Evolutionary conservation across 2,329 filamentous ascomycete species (phyloP).

Genomic region (Corynespora cassiicola): DNA sequence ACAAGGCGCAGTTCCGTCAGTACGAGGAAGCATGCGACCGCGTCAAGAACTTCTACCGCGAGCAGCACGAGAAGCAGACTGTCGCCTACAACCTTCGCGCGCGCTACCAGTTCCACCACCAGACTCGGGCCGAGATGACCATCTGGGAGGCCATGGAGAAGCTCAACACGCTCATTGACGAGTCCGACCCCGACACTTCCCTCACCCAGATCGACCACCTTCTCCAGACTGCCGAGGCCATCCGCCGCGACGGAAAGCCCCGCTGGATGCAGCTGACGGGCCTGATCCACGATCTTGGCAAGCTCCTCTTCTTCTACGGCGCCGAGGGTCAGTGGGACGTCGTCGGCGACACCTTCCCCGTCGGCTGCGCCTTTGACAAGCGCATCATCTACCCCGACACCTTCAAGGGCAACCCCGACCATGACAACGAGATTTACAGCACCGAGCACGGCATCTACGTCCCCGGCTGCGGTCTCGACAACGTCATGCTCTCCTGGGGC

Average conservation of each 20-base stretch:
- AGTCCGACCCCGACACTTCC: slow-evolving; percentile 87
- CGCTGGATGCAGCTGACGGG: slow-evolving; percentile 83
- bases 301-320: slow-evolving; percentile 80
- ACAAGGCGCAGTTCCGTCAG: slow-evolving; percentile 81
- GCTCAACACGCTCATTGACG: slow-evolving; percentile 88
- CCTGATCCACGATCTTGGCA: slow-evolving; percentile 80
- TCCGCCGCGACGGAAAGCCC: slow-evolving; percentile 82
- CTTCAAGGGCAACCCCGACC: slow-evolving; percentile 80
- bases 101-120: slow-evolving; percentile 72
- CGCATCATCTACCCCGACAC: slow-evolving; percentile 82
- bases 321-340: slow-evolving; percentile 94
- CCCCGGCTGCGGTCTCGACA: slow-evolving; percentile 80
- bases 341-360: slow-evolving; percentile 84
- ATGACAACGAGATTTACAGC: slow-evolving; percentile 72
- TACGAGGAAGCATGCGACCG: slow-evolving; percentile 84
- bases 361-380: slow-evolving; percentile 76
- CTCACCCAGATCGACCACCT: slow-evolving; percentile 90
- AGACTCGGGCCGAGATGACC: slow-evolving; percentile 76
- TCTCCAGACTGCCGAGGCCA: slow-evolving; percentile 86
- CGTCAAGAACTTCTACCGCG: slow-evolving; percentile 85
- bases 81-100: slow-evolving; percentile 85
- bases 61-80: slow-evolving; percentile 74
- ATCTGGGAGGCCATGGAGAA: slow-evolving; percentile 94
- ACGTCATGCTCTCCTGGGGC: slow-evolving; percentile 89
- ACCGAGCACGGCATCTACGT: slow-evolving; percentile 82